Conservation (phyloP, 352 stramenopile genomes). For the Phytophthora pinifolia region DNA sequence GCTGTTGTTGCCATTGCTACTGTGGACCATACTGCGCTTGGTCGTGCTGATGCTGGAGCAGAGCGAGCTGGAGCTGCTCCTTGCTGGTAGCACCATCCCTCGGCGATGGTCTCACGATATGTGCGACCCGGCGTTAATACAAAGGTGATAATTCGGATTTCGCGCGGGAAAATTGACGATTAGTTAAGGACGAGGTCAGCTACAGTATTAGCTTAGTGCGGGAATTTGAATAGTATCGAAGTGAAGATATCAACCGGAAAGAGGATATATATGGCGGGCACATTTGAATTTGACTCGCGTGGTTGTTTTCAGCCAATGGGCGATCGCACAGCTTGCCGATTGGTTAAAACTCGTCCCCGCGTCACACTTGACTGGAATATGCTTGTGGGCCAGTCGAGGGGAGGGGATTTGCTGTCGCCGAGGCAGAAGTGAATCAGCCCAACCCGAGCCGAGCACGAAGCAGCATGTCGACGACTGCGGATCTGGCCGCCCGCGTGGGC, state of each 20-base stretch:
- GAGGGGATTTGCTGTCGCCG: not conserved
- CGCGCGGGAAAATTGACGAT: conserved; percentile 18
- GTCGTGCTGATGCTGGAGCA: conserved; percentile 21
- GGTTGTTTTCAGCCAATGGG: conserved; percentile 19
- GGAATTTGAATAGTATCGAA: not conserved
- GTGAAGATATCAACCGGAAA: not conserved
- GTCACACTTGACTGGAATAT: conserved; percentile 12
- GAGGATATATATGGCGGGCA: conserved; percentile 5
- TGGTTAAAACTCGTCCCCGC: not conserved
- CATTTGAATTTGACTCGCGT: conserved; percentile 15
- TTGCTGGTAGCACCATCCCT: conserved; percentile 27
- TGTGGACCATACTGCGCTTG: conserved; percentile 23
- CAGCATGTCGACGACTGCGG: conserved; percentile 30
- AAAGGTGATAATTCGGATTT: conserved; percentile 6
- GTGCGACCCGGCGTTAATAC: conserved; percentile 17
- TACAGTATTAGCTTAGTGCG: conserved; percentile 7
- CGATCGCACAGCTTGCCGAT: not conserved
- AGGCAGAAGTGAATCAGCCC: conserved; percentile 25
- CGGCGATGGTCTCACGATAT: conserved; percentile 10
- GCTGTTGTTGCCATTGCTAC: conserved; percentile 23
- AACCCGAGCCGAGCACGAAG: conserved; percentile 4
- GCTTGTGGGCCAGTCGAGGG: conserved; percentile 22
- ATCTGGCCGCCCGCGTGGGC: conserved; percentile 43
- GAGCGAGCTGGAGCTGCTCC: conserved; percentile 30
- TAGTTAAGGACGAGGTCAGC: not conserved